A percentile compares a stretch with the other conserved stretches of the same genome.
phyloP scores from a whole-genome alignment of 768 basidiomycete genomes.

The Clavaria fumosa region DNA sequence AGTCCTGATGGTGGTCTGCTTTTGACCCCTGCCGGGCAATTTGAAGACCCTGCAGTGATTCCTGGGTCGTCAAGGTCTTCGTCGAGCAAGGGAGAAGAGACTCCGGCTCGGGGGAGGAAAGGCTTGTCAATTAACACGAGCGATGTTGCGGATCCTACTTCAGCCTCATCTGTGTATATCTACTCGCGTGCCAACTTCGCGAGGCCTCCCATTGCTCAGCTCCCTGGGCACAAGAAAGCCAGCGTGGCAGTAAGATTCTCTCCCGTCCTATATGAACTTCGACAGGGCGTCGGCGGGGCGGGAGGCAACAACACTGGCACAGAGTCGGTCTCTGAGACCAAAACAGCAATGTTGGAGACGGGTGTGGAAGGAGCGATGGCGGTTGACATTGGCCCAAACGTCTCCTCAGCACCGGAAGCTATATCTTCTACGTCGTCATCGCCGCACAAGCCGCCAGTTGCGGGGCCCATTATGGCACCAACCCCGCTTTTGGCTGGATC shows the following conservation, averaged over 20 bases:
- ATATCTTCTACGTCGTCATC: conserved; percentile 7
- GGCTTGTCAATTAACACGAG: conserved; percentile 26
- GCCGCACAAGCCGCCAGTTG: conserved; percentile 7
- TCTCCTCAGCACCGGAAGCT: too few relatives aligned
- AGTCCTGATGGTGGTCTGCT: conserved; percentile 90
- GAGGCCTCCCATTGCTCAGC: conserved; percentile 80
- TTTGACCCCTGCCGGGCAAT: conserved; percentile 92
- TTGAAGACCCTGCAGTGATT: conserved; percentile 74
- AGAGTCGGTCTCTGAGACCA: conserved; percentile 17
- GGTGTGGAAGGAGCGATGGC: conserved; percentile 45
- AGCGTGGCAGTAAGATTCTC: conserved; percentile 91
- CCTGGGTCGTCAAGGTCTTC: conserved; percentile 14
- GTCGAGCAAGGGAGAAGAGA: conserved; percentile 17
- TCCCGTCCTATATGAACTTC: conserved; percentile 84
- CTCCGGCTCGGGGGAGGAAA: conserved; percentile 44
- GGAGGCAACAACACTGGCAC: conserved; percentile 15
- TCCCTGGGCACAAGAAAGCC: conserved; percentile 93
- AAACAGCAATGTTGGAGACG: conserved; percentile 49
- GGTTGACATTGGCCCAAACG: conserved; percentile 52
- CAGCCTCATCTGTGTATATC: conserved; percentile 64
- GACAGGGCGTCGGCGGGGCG: conserved; percentile 32
- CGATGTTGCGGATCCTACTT: conserved; percentile 31
- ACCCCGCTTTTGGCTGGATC: conserved; percentile 25
- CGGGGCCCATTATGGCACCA: conserved; percentile 30
- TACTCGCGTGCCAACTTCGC: conserved; percentile 94